A percentile compares a stretch with the other conserved stretches of the same genome.
These are phyloP conservation scores for Pythium aristosporum DNA, from an alignment of 352 stramenopile genomes.

Conservation along the genomic window DNA sequence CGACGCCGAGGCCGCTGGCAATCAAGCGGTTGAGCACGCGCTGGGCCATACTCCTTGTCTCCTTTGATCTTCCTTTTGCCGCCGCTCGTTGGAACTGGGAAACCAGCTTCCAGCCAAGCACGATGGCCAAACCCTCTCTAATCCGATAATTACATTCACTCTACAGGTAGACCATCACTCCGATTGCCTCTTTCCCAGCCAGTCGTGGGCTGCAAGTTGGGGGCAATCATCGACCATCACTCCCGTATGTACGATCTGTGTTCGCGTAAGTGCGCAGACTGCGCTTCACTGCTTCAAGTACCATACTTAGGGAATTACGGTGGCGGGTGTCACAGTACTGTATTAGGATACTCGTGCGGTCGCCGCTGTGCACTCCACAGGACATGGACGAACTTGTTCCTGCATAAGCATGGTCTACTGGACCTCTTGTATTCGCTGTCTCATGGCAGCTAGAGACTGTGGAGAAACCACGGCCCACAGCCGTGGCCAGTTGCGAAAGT, in stretches of 20 bases:
- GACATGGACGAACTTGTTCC: no score
- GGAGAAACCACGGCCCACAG: no score
- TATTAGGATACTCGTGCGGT: no score
- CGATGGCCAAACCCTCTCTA: constrained; percentile 8
- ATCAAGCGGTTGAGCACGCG: constrained; percentile 78
- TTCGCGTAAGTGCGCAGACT: no score
- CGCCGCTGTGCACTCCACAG: no score
- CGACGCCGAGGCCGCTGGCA: constrained; percentile 51
- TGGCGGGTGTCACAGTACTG: no score
- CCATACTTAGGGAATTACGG: no score
- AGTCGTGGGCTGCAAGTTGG: constrained; percentile 16
- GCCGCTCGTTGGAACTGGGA: constrained; percentile 26
- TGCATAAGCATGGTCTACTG: no score
- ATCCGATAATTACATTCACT: constrained; percentile 23
- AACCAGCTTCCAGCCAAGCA: background rate
- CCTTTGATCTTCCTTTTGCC: constrained; percentile 5
- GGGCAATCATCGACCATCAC: constrained; percentile 20
- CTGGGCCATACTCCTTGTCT: constrained; percentile 48
- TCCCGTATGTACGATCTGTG: constrained; percentile 8
- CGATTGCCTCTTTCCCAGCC: constrained; percentile 19
- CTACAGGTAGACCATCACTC: constrained; percentile 14
- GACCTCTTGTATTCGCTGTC: no score
- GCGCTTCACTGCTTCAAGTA: no score
- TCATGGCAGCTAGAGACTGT: no score
- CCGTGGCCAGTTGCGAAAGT: no score